Conservation (phyloP, 2,329 filamentous ascomycete species). For the Diaporthe sp. region DNA sequence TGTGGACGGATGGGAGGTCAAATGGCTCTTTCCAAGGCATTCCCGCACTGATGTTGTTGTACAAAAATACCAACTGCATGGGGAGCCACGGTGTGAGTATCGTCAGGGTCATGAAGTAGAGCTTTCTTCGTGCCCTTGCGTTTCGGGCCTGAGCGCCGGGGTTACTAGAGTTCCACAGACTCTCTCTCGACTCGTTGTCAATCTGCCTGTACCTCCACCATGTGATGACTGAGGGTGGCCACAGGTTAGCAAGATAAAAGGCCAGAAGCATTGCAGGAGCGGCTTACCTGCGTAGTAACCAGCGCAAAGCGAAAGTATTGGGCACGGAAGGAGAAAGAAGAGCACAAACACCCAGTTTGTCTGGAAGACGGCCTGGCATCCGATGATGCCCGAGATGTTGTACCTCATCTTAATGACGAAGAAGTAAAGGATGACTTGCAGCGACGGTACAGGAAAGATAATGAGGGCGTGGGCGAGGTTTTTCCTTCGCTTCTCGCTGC, state of each 20-base stretch:
- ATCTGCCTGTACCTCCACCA: constrained; percentile 60
- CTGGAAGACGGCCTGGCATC: constrained; percentile 61
- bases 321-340: constrained; percentile 62
- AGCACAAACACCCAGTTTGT: constrained; percentile 62
- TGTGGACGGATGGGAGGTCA: constrained; percentile 58
- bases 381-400: constrained; percentile 62
- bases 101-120: constrained; percentile 68
- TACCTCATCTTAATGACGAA: constrained; percentile 64
- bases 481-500: constrained; percentile 57
- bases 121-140: constrained; percentile 63
- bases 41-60: constrained; percentile 55
- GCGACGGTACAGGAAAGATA: constrained; percentile 66
- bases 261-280: background rate
- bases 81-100: constrained; percentile 67
- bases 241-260: background rate
- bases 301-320: constrained; percentile 58
- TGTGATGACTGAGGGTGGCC: constrained; percentile 28
- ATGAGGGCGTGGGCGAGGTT: constrained; percentile 64
- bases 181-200: constrained; percentile 55
- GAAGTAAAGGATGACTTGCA: constrained; percentile 64
- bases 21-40: constrained; percentile 52
- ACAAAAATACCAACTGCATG: constrained; percentile 57
- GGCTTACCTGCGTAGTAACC: constrained; percentile 64
- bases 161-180: constrained; percentile 53
- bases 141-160: constrained; percentile 57